Percentiles rank a stretch among this genome's conserved stretches.
Conservation (phyloP, 257 asterid genomes). For the Nicotiana tomentosiformis region DNA sequence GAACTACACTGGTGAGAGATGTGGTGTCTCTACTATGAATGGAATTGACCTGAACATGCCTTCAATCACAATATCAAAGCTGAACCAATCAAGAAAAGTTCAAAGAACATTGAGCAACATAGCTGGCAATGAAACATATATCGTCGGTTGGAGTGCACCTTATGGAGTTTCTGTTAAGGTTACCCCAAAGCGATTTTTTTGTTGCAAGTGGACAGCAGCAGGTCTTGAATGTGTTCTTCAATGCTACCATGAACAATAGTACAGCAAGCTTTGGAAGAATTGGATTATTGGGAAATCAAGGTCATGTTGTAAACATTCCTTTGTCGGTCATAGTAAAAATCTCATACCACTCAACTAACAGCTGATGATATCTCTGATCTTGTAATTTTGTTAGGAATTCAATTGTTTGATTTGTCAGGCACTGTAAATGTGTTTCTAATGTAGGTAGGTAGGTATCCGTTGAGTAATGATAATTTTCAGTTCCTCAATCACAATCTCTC, state of each 20-base stretch:
- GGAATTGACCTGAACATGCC: conserved; percentile 81
- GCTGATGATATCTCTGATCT: conserved; percentile 23
- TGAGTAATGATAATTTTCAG: conserved; percentile 6
- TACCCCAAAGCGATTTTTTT: conserved; percentile 50
- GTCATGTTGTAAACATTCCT: conserved; percentile 73
- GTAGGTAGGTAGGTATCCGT: conserved; percentile 28
- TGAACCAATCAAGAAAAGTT: conserved; percentile 47
- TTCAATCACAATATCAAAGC: conserved; percentile 73
- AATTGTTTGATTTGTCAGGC: conserved; percentile 39
- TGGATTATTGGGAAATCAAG: conserved; percentile 61
- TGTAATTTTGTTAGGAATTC: conserved; percentile 21
- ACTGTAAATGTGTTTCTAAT: conserved; percentile 49
- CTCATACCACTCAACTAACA: conserved; percentile 40
- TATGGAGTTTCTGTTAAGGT: conserved; percentile 71
- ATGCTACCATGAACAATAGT: conserved; percentile 56
- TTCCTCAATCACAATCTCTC: not conserved
- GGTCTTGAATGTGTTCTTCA: conserved; percentile 49
- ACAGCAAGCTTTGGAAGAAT: conserved; percentile 82
- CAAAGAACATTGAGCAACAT: conserved; percentile 63
- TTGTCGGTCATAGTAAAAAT: conserved; percentile 62
- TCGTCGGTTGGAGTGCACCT: conserved; percentile 82
- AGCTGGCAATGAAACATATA: conserved; percentile 69
- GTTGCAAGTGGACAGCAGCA: conserved; percentile 61
- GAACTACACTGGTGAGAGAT: conserved; percentile 77
- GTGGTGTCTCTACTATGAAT: conserved; percentile 36